phyloP scores from a whole-genome alignment of 352 stramenopile species.

The Achlya hypogyna region DNA sequence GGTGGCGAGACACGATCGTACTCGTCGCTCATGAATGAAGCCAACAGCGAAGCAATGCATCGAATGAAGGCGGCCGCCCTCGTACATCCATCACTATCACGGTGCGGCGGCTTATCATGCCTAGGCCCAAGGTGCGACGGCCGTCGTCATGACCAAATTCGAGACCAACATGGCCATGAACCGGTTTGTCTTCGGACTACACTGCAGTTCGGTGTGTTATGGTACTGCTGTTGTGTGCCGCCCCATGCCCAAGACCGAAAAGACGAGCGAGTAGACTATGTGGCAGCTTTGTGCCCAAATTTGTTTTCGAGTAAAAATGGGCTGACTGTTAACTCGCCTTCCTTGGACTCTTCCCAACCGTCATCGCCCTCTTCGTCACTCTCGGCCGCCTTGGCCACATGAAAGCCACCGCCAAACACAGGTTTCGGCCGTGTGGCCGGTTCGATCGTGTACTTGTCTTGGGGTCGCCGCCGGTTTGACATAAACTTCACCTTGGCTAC shows the following conservation, averaged over 20 bases:
- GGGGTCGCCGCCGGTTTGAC: background rate
- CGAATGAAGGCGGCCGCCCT: constrained; percentile 63
- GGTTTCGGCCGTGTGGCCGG: background rate
- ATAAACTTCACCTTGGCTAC: background rate
- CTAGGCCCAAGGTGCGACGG: constrained; percentile 59
- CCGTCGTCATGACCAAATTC: constrained; percentile 70
- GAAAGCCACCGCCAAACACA: constrained; percentile 17
- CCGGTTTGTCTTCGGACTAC: constrained; percentile 69
- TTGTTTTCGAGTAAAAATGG: constrained; percentile 1
- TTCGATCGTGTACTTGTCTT: constrained; percentile 9
- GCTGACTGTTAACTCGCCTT: background rate
- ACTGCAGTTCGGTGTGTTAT: constrained; percentile 74
- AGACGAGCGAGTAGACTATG: background rate
- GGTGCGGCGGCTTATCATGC: background rate
- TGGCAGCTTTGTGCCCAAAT: too few species aligned
- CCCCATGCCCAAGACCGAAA: constrained; percentile 10
- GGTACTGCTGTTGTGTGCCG: constrained; percentile 63
- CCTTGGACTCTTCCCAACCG: background rate
- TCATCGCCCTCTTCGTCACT: background rate
- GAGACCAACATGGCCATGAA: constrained; percentile 83
- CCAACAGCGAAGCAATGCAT: constrained; percentile 63
- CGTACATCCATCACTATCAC: constrained; percentile 18
- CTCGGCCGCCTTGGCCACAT: background rate
- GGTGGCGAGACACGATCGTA: constrained; percentile 65
- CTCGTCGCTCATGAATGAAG: constrained; percentile 78